Percentiles rank a stretch among this genome's conserved stretches.
These are phyloP conservation scores for Vinca major DNA, from an alignment of 305 asterid genomes.

Conservation along the genomic window DNA sequence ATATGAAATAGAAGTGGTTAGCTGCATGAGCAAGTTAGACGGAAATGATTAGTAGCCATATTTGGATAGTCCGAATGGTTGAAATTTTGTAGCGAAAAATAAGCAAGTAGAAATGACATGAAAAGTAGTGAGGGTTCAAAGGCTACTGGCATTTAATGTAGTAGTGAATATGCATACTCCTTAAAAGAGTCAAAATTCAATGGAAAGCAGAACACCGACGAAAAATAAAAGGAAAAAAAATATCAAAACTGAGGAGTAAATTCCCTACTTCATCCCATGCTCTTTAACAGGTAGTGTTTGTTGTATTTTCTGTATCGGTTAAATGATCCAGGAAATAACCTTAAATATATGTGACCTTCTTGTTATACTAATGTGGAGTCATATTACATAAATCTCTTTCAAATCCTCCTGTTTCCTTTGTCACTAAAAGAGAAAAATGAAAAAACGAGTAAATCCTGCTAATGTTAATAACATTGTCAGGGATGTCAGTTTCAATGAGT, in stretches of 20 bases:
- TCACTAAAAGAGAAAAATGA: background rate
- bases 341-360: background rate
- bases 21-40: background rate
- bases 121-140: background rate
- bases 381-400: background rate
- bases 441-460: background rate
- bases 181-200: background rate
- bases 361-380: background rate
- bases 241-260: background rate
- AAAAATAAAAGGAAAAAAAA: background rate
- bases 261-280: background rate
- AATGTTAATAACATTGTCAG: constrained; percentile 32
- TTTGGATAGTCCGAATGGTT: background rate
- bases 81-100: background rate
- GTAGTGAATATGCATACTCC: background rate
- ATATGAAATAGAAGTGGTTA: background rate
- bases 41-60: background rate
- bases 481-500: constrained; percentile 78
- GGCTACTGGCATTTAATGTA: background rate
- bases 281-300: background rate
- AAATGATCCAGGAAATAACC: background rate
- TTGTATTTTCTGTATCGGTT: background rate
- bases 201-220: background rate
- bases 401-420: background rate
- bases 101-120: background rate